Conservation (phyloP, 495 filamentous ascomycete genomes). For the Penicillium silybi region DNA sequence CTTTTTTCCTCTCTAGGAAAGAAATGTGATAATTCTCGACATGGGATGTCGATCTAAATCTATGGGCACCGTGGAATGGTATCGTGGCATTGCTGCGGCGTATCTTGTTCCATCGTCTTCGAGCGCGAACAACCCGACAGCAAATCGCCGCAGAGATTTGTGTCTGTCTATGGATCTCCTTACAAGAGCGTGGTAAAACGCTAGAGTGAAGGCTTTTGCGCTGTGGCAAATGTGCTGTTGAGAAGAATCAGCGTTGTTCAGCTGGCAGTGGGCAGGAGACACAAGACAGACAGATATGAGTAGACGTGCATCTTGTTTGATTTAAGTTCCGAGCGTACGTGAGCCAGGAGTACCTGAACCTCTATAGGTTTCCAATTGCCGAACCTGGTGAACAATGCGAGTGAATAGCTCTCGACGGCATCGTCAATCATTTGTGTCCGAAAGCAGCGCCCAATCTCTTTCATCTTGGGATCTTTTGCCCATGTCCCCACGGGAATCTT, state of each 20-base stretch:
- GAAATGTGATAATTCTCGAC: too few relatives aligned
- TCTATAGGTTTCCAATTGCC: conserved; percentile 19
- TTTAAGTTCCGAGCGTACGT: conserved; percentile 18
- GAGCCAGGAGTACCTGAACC: conserved; percentile 19
- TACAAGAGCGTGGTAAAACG: too few relatives aligned
- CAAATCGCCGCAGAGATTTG: too few relatives aligned
- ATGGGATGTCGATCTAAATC: too few relatives aligned
- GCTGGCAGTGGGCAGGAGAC: background rate
- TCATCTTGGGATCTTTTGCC: conserved; percentile 35
- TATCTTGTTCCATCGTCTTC: too few relatives aligned
- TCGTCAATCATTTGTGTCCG: conserved; percentile 8
- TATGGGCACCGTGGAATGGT: too few relatives aligned
- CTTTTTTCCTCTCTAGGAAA: too few relatives aligned
- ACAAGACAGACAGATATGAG: conserved; percentile 12
- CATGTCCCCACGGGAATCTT: conserved; percentile 33
- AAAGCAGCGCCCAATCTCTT: conserved; percentile 33
- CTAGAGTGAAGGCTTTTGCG: conserved; percentile 5
- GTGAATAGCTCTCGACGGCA: conserved; percentile 17
- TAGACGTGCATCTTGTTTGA: conserved; percentile 23
- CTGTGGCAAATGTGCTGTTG: conserved; percentile 12
- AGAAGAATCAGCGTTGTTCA: background rate
- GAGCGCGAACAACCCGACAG: too few relatives aligned
- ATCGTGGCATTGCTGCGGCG: too few relatives aligned
- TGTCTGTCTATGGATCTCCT: too few relatives aligned
- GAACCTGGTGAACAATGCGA: conserved; percentile 19